These are phyloP conservation scores for Dictyostelium intermedium DNA, from an alignment of 78 protist genomes.

Conservation along the genomic window DNA sequence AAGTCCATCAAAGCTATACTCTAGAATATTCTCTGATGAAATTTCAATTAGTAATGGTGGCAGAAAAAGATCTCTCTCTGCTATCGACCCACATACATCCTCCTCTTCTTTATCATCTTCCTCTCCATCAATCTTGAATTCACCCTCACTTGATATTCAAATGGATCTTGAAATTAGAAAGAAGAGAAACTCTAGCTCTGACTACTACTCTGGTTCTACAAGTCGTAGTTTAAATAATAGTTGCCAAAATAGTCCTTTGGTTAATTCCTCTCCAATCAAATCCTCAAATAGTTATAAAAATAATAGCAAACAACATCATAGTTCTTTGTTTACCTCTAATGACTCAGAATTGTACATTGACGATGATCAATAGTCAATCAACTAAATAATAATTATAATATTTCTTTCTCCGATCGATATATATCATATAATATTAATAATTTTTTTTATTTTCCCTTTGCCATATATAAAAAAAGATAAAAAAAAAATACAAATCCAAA, in stretches of 20 bases:
- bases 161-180: slow-evolving; percentile 3
- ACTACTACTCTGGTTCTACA: background rate
- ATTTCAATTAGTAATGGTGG: background rate
- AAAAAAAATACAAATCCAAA: background rate
- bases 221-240: background rate
- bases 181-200: background rate
- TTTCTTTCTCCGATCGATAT: slow-evolving; percentile 1
- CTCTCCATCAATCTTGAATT: background rate
- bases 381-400: background rate
- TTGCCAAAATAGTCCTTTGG: background rate
- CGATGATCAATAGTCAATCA: background rate
- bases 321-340: background rate
- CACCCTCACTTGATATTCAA: background rate
- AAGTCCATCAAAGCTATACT: background rate
- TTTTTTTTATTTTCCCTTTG: background rate
- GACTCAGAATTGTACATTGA: background rate
- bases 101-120: background rate
- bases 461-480: background rate
- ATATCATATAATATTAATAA: background rate
- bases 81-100: background rate
- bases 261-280: background rate
- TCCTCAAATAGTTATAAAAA: background rate
- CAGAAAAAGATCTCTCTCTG: background rate
- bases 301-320: background rate
- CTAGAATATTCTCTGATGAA: background rate